Base-by-base conservation (phyloP, 2,329 filamentous ascomycete genomes). In the Penicillium sclerotigenum region DNA sequence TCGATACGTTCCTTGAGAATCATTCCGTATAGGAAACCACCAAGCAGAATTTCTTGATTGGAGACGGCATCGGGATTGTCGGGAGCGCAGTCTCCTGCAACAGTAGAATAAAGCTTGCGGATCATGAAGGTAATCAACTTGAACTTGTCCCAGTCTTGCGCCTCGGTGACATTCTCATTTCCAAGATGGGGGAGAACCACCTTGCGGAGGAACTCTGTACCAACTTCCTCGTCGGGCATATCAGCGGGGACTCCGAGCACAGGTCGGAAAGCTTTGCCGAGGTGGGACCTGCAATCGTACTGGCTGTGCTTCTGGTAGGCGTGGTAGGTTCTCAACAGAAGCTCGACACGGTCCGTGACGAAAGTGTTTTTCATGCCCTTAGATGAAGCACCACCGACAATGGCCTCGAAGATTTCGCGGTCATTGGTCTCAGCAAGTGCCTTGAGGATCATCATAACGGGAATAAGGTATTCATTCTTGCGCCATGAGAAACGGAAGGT, bases 401-500 rank as follows among this genome's bases (percentile, higher is more conserved):
- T 78, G n/a, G 89, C 89, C 74, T 97, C 92, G 58, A 95, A 97
- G 42, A 99, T 94, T 71, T 97, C 92, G 55, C 91, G 86, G 70
- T 99, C 94, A 71, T 96, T 99, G 16, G 94, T 99, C 73, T 99
- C 93, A 2, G 94, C 84, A 47, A 99, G 79, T 1, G 94, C 93
- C 78, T 97, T 99, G 62, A 99, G 77, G 33, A 99, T 86, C 93
- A 99, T 97, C 83, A 97, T 87, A 59, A 91, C 89, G 1, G 94
- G 94, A 2, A 99, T 84, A n/a, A 99, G 84, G 69, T 91, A 99
- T 75, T 99, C 94, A 65, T 91, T 91, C 77, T 99, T 99, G 64
- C 92, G 84, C 93, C 93, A 99, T 7, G 93, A 97, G 75, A 99
- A 99, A 54, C 94, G 84, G 76, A 99, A 96, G 0, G 91, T 97